Conservation (phyloP, 345 rosid genomes). For the Brassica carinata region DNA sequence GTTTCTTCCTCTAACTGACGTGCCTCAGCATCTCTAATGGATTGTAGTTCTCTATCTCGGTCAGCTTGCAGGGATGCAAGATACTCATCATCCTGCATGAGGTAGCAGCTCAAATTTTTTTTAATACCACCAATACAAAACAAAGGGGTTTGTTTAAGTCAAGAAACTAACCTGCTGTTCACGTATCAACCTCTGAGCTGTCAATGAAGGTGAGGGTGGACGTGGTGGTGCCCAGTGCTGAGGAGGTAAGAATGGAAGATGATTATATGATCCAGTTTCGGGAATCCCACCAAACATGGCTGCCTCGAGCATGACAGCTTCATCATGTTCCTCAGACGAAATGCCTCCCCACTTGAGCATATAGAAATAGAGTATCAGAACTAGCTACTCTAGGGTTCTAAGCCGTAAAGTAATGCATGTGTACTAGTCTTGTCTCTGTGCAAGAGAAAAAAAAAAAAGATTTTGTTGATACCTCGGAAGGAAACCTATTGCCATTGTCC, state of each 20-base stretch:
- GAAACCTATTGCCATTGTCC: slow-evolving; percentile 54
- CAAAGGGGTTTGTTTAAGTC: background rate
- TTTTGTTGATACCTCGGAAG: slow-evolving; percentile 58
- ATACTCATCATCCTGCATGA: slow-evolving; percentile 91
- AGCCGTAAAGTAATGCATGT: background rate
- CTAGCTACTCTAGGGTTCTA: slow-evolving; percentile 19
- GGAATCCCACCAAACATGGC: slow-evolving; percentile 99
- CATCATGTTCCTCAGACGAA: slow-evolving; percentile 97
- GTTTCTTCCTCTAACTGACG: slow-evolving; percentile 72
- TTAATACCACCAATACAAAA: background rate
- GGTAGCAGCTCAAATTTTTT: slow-evolving; percentile 16
- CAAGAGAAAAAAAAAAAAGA: background rate
- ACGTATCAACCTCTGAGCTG: slow-evolving; percentile 93
- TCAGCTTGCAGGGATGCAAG: slow-evolving; percentile 96
- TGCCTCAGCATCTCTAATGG: slow-evolving; percentile 85
- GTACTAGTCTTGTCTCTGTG: background rate
- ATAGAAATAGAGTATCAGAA: slow-evolving; percentile 21
- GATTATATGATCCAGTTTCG: slow-evolving; percentile 63
- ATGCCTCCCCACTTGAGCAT: slow-evolving; percentile 95
- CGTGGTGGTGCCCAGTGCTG: slow-evolving; percentile 59
- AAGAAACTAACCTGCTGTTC: slow-evolving; percentile 81
- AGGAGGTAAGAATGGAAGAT: slow-evolving; percentile 37
- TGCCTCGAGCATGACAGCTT: slow-evolving; percentile 99
- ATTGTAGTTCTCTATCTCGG: slow-evolving; percentile 85
- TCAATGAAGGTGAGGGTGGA: slow-evolving; percentile 93